phyloP scores from a whole-genome alignment of 768 basidiomycete species.

The Suillus cothurnatus region DNA sequence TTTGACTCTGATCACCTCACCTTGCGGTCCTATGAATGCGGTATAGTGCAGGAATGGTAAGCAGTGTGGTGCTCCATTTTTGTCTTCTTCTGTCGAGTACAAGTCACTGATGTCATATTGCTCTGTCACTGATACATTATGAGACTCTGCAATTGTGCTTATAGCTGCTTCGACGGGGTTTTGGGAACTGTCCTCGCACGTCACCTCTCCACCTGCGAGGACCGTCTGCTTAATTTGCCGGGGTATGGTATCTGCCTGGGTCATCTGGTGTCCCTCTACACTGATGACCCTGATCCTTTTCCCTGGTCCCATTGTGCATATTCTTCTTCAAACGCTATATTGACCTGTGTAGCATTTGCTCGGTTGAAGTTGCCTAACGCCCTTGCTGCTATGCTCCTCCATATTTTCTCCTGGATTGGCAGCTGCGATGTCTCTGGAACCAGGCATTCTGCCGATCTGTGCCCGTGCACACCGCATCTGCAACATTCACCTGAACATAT shows the following conservation, averaged over 20 bases:
- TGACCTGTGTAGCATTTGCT: neutral
- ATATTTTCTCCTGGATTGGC: neutral
- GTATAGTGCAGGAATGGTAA: neutral
- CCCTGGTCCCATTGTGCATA: neutral
- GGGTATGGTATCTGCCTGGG: neutral
- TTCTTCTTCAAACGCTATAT: neutral
- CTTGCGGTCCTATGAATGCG: constrained; percentile 12
- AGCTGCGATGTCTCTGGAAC: neutral
- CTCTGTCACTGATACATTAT: neutral
- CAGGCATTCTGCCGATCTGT: neutral
- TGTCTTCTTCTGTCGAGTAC: neutral
- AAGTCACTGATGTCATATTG: neutral
- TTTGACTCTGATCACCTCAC: constrained; percentile 13
- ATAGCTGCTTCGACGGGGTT: neutral
- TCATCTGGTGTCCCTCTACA: neutral
- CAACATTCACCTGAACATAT: neutral
- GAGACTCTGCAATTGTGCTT: neutral
- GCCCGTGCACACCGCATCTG: neutral
- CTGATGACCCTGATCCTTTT: neutral
- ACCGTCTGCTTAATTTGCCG: neutral
- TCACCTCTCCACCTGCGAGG: neutral
- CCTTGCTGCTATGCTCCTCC: neutral
- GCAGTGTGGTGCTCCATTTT: rapidly evolving
- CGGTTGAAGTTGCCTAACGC: neutral
- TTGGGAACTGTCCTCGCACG: neutral